phyloP scores from a whole-genome alignment of 768 basidiomycete genomes.

The Amanita subjunquillea region DNA sequence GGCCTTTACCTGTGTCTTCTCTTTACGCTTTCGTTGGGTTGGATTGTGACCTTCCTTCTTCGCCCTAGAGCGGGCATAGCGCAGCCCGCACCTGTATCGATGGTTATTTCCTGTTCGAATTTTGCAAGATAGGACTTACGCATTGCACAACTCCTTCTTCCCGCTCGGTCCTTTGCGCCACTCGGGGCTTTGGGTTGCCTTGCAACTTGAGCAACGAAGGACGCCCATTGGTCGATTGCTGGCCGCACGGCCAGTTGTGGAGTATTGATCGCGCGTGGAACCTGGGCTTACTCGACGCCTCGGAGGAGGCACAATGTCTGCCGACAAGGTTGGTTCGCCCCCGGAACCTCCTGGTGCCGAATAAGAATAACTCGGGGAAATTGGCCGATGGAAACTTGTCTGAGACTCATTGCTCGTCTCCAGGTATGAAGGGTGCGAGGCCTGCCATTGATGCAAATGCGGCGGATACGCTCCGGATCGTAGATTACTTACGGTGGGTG shows the following conservation, averaged over 20 bases:
- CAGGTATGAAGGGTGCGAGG: conserved; percentile 18
- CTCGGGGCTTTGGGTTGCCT: conserved; percentile 74
- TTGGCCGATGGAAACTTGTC: conserved; percentile 16
- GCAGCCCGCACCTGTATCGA: conserved; percentile 60
- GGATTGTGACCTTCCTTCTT: conserved; percentile 70
- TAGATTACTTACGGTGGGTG: conserved; percentile 19
- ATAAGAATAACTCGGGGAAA: conserved; percentile 28
- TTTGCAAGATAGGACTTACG: conserved; percentile 39
- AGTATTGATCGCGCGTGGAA: conserved; percentile 35
- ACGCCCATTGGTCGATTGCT: conserved; percentile 70
- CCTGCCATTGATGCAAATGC: conserved; percentile 28
- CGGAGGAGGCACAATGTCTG: conserved; percentile 46
- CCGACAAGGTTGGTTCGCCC: conserved; percentile 17
- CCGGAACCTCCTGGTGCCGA: conserved; percentile 22
- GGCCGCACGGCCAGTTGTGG: conserved; percentile 31
- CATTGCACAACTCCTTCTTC: conserved; percentile 88
- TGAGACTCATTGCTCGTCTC: conserved; percentile 3
- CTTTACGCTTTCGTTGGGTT: conserved; percentile 53
- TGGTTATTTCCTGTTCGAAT: not conserved
- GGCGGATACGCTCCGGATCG: conserved; percentile 22
- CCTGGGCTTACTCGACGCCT: conserved; percentile 47
- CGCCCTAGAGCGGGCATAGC: conserved; percentile 79
- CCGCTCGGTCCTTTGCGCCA: conserved; percentile 90
- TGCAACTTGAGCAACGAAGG: conserved; percentile 69
- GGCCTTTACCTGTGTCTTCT: conserved; percentile 38